phyloP scores from a whole-genome alignment of 1,284 basidiomycete species.

The Fomes fomentarius region DNA sequence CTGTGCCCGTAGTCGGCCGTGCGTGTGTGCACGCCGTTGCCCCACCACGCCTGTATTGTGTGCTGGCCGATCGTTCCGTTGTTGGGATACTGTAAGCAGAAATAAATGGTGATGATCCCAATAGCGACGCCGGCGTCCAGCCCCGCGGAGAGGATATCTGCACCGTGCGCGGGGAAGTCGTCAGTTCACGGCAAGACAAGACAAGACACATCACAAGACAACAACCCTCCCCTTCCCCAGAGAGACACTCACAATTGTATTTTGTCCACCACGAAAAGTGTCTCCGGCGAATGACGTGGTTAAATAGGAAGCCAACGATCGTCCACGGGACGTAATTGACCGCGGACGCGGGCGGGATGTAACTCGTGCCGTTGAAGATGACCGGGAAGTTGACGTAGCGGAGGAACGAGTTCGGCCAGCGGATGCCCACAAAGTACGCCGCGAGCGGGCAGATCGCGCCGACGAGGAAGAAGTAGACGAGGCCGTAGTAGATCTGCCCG shows the following conservation, averaged over 20 bases:
- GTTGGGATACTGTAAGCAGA: constrained; percentile 48
- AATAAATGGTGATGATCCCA: constrained; percentile 49
- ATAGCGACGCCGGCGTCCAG: constrained; percentile 52
- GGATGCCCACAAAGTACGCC: constrained; percentile 38
- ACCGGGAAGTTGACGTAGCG: constrained; percentile 77
- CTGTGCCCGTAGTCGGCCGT: constrained; percentile 34
- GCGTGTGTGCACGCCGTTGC: constrained; percentile 42
- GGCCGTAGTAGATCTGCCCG: constrained; percentile 44
- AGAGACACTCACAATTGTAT: constrained; percentile 45
- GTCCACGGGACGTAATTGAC: constrained; percentile 48
- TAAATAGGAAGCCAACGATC: constrained; percentile 45
- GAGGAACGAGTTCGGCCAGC: constrained; percentile 55
- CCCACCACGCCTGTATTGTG: constrained; percentile 45
- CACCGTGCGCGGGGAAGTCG: not conserved
- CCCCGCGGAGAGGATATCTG: constrained; percentile 53
- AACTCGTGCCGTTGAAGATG: constrained; percentile 38
- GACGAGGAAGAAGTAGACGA: constrained; percentile 51
- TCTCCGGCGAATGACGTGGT: constrained; percentile 45
- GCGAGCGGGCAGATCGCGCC: constrained; percentile 45
- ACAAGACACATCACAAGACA: not conserved
- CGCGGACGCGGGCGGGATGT: constrained; percentile 45
- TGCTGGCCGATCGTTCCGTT: constrained; percentile 45
- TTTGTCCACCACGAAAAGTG: constrained; percentile 49
- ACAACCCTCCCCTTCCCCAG: no score
- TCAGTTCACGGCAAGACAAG: not conserved